Conservation (phyloP, 768 basidiomycete genomes). For the Amanita polypyramis region DNA sequence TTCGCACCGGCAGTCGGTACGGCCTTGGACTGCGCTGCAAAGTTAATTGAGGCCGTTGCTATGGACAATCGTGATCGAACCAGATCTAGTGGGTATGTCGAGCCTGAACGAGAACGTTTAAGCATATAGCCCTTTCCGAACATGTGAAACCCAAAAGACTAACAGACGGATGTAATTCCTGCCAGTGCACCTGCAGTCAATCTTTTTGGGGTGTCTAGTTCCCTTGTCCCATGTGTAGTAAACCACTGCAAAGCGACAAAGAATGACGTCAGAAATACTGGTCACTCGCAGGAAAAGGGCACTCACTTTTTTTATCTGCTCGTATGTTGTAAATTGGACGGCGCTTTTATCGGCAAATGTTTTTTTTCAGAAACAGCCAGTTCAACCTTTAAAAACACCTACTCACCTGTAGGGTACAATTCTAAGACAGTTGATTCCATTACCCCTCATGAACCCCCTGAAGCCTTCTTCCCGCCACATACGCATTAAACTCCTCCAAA, state of each 20-base stretch:
- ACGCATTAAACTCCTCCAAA: slow-evolving; percentile 72
- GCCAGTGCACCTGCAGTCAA: slow-evolving; percentile 83
- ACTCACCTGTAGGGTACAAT: slow-evolving; percentile 80
- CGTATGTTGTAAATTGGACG: slow-evolving; percentile 83
- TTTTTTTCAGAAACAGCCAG: neutral
- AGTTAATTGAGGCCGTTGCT: slow-evolving; percentile 62
- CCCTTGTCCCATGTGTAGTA: slow-evolving; percentile 52
- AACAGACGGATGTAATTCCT: slow-evolving; percentile 91
- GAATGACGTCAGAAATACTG: slow-evolving; percentile 26
- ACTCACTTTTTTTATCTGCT: slow-evolving; percentile 66
- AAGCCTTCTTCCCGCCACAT: slow-evolving; percentile 96
- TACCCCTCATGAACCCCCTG: slow-evolving; percentile 88
- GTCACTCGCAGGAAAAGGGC: neutral
- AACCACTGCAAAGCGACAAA: slow-evolving; percentile 43
- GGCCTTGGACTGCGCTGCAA: slow-evolving; percentile 18
- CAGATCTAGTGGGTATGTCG: slow-evolving; percentile 90
- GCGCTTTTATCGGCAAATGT: slow-evolving; percentile 33
- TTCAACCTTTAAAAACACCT: slow-evolving; percentile 14
- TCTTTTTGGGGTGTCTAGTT: slow-evolving; percentile 83
- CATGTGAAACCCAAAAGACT: slow-evolving; percentile 21
- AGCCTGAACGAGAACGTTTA: slow-evolving; percentile 32
- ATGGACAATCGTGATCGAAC: slow-evolving; percentile 89
- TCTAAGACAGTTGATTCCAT: slow-evolving; percentile 80
- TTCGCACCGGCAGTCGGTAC: slow-evolving; percentile 13
- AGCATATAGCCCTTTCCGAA: neutral